Percentiles rank a stretch among this genome's conserved stretches.
phyloP scores from a whole-genome alignment of 768 basidiomycete genomes.

The Lactifluus volemus region DNA sequence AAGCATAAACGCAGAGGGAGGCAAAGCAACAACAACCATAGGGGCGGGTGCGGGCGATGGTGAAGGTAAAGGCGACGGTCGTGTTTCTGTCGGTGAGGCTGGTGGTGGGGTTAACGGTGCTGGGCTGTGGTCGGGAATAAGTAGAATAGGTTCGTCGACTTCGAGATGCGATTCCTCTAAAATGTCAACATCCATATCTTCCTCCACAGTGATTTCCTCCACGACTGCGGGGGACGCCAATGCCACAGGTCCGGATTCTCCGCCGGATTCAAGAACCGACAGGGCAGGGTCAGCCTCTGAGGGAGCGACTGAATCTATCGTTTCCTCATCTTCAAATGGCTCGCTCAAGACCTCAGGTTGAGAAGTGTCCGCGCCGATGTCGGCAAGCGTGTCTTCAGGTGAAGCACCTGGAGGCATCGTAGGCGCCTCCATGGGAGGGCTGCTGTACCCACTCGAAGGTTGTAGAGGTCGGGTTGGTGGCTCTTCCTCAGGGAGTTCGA shows the following conservation, averaged over 20 bases:
- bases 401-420: neutral
- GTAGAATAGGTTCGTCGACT: neutral
- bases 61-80: neutral
- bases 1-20: constrained; percentile 12
- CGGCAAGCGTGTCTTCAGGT: neutral
- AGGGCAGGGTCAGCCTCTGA: neutral
- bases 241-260: neutral
- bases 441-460: neutral
- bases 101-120: neutral
- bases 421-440: neutral
- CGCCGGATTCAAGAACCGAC: neutral
- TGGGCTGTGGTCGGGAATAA: neutral
- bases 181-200: constrained; percentile 9
- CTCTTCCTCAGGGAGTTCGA: constrained; percentile 2
- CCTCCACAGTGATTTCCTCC: neutral
- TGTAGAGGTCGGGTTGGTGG: neutral
- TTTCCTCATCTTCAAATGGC: neutral
- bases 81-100: neutral
- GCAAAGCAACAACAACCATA: constrained; percentile 6
- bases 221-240: neutral
- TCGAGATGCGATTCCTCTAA: neutral
- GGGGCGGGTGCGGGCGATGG: neutral
- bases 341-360: neutral
- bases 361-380: neutral
- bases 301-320: neutral